These are phyloP conservation scores for Pestalotiopsis sp. DNA, from an alignment of 2,329 filamentous ascomycete genomes.

Conservation along the genomic window DNA sequence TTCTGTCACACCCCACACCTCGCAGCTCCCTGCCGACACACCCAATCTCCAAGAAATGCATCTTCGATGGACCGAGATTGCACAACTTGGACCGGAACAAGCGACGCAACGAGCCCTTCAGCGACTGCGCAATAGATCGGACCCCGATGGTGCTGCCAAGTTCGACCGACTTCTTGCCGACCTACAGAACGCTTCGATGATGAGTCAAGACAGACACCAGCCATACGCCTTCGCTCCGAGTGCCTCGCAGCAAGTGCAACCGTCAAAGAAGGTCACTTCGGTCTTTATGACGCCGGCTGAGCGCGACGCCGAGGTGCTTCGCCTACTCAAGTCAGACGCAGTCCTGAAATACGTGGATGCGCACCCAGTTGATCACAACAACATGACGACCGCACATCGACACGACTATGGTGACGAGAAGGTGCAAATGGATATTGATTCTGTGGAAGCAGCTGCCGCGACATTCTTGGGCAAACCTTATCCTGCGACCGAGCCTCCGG, in stretches of 20 bases:
- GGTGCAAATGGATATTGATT: constrained; percentile 44
- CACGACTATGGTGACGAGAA: constrained; percentile 45
- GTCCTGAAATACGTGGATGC: constrained; percentile 46
- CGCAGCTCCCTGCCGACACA: constrained; percentile 40
- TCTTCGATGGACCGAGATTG: constrained; percentile 48
- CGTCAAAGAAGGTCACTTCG: not conserved
- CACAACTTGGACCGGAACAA: constrained; percentile 44
- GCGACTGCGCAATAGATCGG: constrained; percentile 42
- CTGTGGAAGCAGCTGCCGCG: constrained; percentile 45
- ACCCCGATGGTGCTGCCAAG: constrained; percentile 28
- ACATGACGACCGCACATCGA: constrained; percentile 32
- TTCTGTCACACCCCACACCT: constrained; percentile 29
- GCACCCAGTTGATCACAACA: constrained; percentile 38
- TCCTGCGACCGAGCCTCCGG: constrained; percentile 54
- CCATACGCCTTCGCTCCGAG: constrained; percentile 5
- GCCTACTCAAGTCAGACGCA: constrained; percentile 46
- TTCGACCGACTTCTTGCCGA: constrained; percentile 29
- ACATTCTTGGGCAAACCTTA: constrained; percentile 48
- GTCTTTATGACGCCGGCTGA: constrained; percentile 39
- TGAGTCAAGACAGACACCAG: not conserved
- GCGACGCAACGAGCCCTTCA: constrained; percentile 45
- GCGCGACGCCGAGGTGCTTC: constrained; percentile 37
- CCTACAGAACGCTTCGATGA: not conserved
- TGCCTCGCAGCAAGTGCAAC: not conserved
- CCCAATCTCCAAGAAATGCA: constrained; percentile 51